Percentiles rank a stretch among this genome's conserved stretches.
phyloP scores from a whole-genome alignment of 1,284 basidiomycete genomes.

The Sporisorium reilianum region DNA sequence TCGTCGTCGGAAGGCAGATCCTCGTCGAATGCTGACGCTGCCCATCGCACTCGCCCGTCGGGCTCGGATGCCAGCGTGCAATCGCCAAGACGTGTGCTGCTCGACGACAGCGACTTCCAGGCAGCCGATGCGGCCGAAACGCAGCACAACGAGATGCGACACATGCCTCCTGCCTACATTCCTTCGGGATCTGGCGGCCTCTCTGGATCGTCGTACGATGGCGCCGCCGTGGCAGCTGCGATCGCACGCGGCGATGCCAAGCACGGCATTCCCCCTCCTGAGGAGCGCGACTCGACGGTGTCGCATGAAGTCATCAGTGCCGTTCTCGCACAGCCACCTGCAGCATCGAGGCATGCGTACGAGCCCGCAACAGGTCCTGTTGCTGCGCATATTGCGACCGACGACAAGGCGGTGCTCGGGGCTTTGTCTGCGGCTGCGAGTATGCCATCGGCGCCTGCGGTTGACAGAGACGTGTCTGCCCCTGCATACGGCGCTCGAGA shows the following conservation, averaged over 20 bases:
- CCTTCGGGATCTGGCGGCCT: conserved; percentile 31
- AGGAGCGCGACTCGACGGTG: conserved; percentile 33
- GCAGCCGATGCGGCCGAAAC: conserved; percentile 52
- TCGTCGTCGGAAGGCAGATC: conserved; percentile 12
- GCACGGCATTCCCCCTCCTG: conserved; percentile 38
- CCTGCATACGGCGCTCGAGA: conserved; percentile 31
- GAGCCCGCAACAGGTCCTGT: conserved; percentile 10
- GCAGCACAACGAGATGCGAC: conserved; percentile 34
- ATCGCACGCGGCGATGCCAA: conserved; percentile 44
- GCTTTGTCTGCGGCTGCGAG: conserved; percentile 51
- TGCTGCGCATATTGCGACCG: conserved; percentile 56
- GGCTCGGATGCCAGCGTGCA: conserved; percentile 13
- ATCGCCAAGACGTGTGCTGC: conserved; percentile 11
- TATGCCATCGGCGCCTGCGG: conserved; percentile 36
- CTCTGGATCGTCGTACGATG: conserved; percentile 4
- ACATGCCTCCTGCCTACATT: conserved; percentile 61
- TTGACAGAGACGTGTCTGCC: conserved; percentile 20
- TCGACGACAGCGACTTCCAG: conserved; percentile 52
- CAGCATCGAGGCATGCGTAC: background rate
- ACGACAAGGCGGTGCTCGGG: conserved; percentile 55
- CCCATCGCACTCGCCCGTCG: background rate
- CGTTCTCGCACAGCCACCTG: conserved; percentile 1
- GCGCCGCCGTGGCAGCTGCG: conserved; percentile 23
- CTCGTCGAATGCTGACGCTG: conserved; percentile 11
- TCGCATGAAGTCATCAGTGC: conserved; percentile 33